phyloP scores from a whole-genome alignment of 345 rosid genomes.

The Syzygium aromaticum region DNA sequence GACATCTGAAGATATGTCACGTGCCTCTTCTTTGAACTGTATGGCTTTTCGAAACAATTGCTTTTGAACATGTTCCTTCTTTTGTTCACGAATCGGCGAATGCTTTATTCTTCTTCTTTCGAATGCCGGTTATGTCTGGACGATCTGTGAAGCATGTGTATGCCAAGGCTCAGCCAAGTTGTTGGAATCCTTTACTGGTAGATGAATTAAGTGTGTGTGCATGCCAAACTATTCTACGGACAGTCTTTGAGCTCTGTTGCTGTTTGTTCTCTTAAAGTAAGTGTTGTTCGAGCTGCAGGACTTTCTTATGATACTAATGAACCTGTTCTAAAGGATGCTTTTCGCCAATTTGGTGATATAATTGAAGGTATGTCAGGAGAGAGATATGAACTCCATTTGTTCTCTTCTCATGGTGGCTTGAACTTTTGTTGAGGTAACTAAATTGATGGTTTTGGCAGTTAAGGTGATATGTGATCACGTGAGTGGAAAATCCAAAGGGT shows the following conservation, averaged over 20 bases:
- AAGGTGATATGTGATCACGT: conserved; percentile 57
- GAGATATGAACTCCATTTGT: background rate
- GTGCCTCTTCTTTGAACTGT: background rate
- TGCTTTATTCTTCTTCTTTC: background rate
- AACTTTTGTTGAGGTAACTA: background rate
- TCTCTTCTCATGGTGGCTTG: background rate
- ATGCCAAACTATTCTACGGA: background rate
- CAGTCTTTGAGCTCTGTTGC: background rate
- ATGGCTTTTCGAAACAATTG: background rate
- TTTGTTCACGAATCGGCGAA: background rate
- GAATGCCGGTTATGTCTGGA: background rate
- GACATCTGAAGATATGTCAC: background rate
- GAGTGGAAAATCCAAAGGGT: conserved; percentile 65
- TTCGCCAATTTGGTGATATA: conserved; percentile 42
- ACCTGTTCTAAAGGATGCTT: conserved; percentile 40
- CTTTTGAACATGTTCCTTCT: background rate
- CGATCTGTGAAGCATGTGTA: background rate
- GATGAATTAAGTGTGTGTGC: background rate
- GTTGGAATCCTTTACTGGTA: background rate
- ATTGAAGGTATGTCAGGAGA: conserved; percentile 23
- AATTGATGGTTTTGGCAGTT: conserved; percentile 15
- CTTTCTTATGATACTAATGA: conserved; percentile 68
- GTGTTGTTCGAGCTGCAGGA: conserved; percentile 23
- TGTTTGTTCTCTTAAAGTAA: background rate
- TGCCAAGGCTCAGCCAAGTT: background rate